Conservation (phyloP, 169 alveolate genomes). For the Plasmodium sp. region DNA sequence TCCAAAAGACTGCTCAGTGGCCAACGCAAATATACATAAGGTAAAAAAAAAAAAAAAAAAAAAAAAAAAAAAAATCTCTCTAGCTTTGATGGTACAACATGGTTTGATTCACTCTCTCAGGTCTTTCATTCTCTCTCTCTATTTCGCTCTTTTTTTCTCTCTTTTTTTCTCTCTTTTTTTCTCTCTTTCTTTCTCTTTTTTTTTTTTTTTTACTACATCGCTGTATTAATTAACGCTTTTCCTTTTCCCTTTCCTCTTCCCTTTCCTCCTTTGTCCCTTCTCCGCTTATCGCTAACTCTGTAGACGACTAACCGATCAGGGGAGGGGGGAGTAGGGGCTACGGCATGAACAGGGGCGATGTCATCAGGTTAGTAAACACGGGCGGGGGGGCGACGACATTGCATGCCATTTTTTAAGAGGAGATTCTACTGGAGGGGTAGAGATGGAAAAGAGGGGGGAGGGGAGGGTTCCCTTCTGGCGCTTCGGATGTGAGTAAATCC, state of each 20-base stretch:
- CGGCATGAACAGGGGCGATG: background rate
- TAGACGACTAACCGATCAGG: background rate
- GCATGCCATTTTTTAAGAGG: background rate
- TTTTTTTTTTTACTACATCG: background rate
- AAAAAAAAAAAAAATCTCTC: background rate
- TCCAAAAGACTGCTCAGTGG: no score
- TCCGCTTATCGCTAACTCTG: background rate
- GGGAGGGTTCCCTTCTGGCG: background rate
- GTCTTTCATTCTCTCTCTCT: background rate
- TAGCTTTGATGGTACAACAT: background rate
- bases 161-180: no score
- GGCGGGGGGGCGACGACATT: background rate
- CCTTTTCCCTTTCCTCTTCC: background rate
- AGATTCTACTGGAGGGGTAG: background rate
- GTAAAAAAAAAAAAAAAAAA: no score
- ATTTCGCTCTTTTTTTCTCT: no score
- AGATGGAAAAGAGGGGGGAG: background rate
- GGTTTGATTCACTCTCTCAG: background rate
- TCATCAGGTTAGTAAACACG: background rate
- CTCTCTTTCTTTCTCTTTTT: no score
- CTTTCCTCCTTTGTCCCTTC: background rate
- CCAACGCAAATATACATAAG: no score
- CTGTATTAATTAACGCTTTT: background rate
- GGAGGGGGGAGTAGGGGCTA: background rate
- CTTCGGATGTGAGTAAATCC: background rate